Percentiles rank a stretch among this genome's conserved stretches.
Evolutionary conservation across 2,329 filamentous ascomycete species (phyloP).

Genomic region (Periconia digitata): DNA sequence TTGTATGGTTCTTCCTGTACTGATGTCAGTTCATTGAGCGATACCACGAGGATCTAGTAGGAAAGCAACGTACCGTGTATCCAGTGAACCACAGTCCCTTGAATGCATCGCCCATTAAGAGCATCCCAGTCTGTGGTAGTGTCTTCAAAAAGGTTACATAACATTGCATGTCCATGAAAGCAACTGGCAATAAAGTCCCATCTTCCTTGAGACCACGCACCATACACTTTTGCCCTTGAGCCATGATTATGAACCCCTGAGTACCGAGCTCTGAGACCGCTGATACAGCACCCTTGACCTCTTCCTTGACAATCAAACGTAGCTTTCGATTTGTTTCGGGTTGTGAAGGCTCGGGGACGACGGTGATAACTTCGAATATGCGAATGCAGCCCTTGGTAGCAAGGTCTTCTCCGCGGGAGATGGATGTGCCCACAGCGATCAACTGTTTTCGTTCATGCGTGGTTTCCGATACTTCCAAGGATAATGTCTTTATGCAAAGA

Average conservation of each 20-base stretch:
- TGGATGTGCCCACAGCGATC: constrained; percentile 80
- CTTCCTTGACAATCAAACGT: constrained; percentile 84
- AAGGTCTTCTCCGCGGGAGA: constrained; percentile 87
- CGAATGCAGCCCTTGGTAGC: constrained; percentile 82
- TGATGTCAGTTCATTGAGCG: constrained; percentile 12
- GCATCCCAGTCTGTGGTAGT: constrained; percentile 79
- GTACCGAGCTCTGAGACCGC: constrained; percentile 81
- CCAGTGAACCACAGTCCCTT: constrained; percentile 96
- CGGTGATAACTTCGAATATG: constrained; percentile 87
- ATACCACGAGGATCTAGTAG: no score
- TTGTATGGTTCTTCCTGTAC: constrained; percentile 85
- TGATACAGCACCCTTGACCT: constrained; percentile 90
- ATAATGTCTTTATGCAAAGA: constrained; percentile 79
- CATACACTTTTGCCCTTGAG: constrained; percentile 97
- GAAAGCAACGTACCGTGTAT: constrained; percentile 64
- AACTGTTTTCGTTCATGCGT: constrained; percentile 84
- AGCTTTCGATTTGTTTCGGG: constrained; percentile 85
- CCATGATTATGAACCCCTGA: constrained; percentile 84
- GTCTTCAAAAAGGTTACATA: constrained; percentile 87
- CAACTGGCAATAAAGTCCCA: constrained; percentile 85
- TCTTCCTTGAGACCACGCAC: constrained; percentile 95
- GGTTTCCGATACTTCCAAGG: constrained; percentile 86
- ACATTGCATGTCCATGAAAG: constrained; percentile 97
- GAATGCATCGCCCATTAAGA: constrained; percentile 83
- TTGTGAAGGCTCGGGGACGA: constrained; percentile 83